Conservation (phyloP, 2,329 filamentous ascomycete genomes). For the Pestalotiopsis fici region DNA sequence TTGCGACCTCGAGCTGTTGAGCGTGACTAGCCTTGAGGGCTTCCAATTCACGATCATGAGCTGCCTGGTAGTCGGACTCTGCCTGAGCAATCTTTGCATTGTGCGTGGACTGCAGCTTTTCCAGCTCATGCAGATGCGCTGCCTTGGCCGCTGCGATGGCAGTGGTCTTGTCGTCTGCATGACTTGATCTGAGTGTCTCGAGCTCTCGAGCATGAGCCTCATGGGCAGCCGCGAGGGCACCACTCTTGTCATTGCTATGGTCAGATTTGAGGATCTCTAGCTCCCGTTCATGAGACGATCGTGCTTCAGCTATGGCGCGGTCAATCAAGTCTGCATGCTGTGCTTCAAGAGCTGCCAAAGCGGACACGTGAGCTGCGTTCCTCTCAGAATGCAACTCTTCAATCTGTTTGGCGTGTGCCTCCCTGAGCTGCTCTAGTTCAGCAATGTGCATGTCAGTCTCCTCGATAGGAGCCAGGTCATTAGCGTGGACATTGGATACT, state of each 20-base stretch:
- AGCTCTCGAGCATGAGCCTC: constrained; percentile 21
- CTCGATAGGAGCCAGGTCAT: constrained; percentile 38
- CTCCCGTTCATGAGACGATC: not conserved
- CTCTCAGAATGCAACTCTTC: constrained; percentile 25
- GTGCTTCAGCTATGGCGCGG: not conserved
- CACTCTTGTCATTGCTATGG: constrained; percentile 14
- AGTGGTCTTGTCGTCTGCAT: constrained; percentile 21
- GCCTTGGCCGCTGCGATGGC: constrained; percentile 18
- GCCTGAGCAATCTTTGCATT: constrained; percentile 14
- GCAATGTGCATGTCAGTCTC: constrained; percentile 25
- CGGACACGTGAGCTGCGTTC: constrained; percentile 18
- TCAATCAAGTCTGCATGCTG: constrained; percentile 8
- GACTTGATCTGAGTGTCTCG: constrained; percentile 21
- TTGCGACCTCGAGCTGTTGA: constrained; percentile 22
- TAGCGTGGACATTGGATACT: constrained; percentile 45
- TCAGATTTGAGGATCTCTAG: constrained; percentile 18
- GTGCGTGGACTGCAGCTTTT: constrained; percentile 19
- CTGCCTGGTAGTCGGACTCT: constrained; percentile 12
- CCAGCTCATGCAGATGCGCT: constrained; percentile 21
- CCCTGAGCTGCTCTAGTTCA: constrained; percentile 34
- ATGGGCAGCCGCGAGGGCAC: constrained; percentile 13
- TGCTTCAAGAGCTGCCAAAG: constrained; percentile 14
- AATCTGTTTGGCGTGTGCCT: constrained; percentile 25
- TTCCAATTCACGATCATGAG: constrained; percentile 17
- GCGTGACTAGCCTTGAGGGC: constrained; percentile 22